Conservation (phyloP, 2,329 filamentous ascomycete species). For the Ophioceras dolichostomum region DNA sequence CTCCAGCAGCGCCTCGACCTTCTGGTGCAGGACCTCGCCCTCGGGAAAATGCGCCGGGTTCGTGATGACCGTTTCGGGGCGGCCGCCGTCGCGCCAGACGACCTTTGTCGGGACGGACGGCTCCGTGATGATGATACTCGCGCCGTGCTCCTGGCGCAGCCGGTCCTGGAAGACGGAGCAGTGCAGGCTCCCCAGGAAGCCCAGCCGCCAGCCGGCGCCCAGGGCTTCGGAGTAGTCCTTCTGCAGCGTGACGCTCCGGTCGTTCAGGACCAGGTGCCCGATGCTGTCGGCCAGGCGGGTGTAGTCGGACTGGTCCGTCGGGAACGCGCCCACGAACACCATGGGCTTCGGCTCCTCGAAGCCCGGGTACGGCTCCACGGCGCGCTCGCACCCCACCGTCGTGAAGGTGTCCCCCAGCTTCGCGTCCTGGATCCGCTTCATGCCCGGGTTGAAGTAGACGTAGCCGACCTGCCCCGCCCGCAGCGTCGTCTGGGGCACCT, state of each 20-base stretch:
- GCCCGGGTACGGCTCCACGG: conserved; percentile 72
- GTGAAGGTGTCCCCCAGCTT: conserved; percentile 96
- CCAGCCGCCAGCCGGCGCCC: conserved; percentile 85
- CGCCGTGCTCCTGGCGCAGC: conserved; percentile 84
- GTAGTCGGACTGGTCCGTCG: conserved; percentile 82
- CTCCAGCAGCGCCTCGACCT: conserved; percentile 34
- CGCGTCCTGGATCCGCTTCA: conserved; percentile 93
- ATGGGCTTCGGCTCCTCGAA: conserved; percentile 98
- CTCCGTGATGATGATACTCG: conserved; percentile 91
- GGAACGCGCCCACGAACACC: conserved; percentile 97
- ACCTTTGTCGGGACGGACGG: conserved; percentile 90
- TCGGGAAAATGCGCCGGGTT: conserved; percentile 88
- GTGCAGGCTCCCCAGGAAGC: conserved; percentile 91
- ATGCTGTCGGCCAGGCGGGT: conserved; percentile 86
- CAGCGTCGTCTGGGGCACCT: conserved; percentile 67
- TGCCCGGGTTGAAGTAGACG: conserved; percentile 93
- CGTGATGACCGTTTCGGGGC: conserved; percentile 67
- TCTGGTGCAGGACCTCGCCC: conserved; percentile 31
- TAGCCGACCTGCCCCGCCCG: conserved; percentile 94
- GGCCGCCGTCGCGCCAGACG: conserved; percentile 61
- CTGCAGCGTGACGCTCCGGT: conserved; percentile 83
- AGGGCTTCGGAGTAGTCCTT: conserved; percentile 93
- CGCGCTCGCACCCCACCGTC: conserved; percentile 59
- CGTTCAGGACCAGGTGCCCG: conserved; percentile 84
- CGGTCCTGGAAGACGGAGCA: conserved; percentile 99